Evolutionary conservation across 108 stramenopile genomes (phyloP).

Genomic region (Cyclostephanos invisitatus): DNA sequence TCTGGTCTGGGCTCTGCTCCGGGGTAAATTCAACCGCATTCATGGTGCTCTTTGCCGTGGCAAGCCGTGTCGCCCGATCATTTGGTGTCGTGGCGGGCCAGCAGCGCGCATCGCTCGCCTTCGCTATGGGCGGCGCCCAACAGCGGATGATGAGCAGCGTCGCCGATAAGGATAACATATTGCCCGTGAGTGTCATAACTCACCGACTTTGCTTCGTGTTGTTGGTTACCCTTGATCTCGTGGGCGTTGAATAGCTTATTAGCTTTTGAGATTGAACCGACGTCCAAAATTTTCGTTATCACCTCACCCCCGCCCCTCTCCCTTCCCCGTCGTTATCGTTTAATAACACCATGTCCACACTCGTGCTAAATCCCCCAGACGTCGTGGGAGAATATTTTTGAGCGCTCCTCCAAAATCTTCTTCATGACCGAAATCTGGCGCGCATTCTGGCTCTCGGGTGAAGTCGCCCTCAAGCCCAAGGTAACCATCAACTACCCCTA

Average conservation of each 20-base stretch:
- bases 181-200: conserved; percentile 38
- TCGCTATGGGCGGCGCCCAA: conserved; percentile 15
- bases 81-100: conserved; percentile 4
- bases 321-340: background rate
- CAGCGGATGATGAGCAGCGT: conserved; percentile 34
- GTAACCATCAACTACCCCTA: conserved; percentile 99
- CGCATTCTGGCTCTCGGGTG: conserved; percentile 76
- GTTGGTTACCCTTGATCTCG: too few relatives aligned
- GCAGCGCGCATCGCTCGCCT: conserved; percentile 11
- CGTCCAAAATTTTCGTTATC: background rate
- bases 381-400: conserved; percentile 81
- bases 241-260: background rate
- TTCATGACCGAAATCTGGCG: conserved; percentile 92
- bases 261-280: background rate
- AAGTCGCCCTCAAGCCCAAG: conserved; percentile 85
- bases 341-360: background rate
- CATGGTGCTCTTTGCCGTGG: conserved; percentile 21
- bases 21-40: background rate
- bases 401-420: conserved; percentile 85
- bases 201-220: background rate
- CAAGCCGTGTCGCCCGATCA: conserved; percentile 17
- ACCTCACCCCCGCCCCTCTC: background rate
- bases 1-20: too few relatives aligned
- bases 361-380: conserved; percentile 53
- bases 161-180: conserved; percentile 44